A percentile compares a stretch with the other conserved stretches of the same genome.
Conservation (phyloP, 331 rosid species). For the Quercus phellos region DNA sequence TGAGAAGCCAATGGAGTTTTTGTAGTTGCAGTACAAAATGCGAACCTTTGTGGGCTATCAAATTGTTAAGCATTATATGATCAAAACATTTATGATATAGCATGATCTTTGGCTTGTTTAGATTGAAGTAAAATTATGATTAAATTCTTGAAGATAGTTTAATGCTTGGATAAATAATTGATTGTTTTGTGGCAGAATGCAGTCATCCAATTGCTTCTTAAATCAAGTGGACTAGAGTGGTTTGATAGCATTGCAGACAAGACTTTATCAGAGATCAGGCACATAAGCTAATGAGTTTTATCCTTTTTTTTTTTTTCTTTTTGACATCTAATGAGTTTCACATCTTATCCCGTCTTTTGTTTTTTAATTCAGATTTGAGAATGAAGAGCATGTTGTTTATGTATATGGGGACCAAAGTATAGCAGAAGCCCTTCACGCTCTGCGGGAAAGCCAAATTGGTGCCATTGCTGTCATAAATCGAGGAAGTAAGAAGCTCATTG, state of each 20-base stretch:
- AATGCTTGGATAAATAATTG: background rate
- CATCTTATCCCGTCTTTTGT: constrained; percentile 8
- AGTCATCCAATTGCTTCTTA: constrained; percentile 46
- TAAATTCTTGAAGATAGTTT: too few relatives aligned
- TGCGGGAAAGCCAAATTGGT: constrained; percentile 35
- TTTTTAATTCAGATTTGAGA: constrained; percentile 42
- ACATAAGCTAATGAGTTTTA: constrained; percentile 8
- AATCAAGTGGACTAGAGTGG: constrained; percentile 60
- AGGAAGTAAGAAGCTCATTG: constrained; percentile 44
- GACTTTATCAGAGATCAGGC: constrained; percentile 43
- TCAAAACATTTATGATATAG: too few relatives aligned
- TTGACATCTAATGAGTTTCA: too few relatives aligned
- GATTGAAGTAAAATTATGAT: background rate
- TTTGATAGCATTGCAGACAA: constrained; percentile 53
- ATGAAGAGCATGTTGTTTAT: constrained; percentile 37
- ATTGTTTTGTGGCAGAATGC: constrained; percentile 38
- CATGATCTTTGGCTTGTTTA: background rate
- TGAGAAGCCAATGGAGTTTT: too few relatives aligned
- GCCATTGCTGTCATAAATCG: constrained; percentile 43
- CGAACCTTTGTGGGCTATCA: too few relatives aligned
- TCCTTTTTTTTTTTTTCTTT: background rate
- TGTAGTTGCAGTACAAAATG: too few relatives aligned
- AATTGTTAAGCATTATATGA: too few relatives aligned
- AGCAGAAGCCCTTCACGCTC: constrained; percentile 44
- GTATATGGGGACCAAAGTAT: constrained; percentile 52